Conservation (phyloP, 169 alveolate genomes). For the Neospora caninum region DNA sequence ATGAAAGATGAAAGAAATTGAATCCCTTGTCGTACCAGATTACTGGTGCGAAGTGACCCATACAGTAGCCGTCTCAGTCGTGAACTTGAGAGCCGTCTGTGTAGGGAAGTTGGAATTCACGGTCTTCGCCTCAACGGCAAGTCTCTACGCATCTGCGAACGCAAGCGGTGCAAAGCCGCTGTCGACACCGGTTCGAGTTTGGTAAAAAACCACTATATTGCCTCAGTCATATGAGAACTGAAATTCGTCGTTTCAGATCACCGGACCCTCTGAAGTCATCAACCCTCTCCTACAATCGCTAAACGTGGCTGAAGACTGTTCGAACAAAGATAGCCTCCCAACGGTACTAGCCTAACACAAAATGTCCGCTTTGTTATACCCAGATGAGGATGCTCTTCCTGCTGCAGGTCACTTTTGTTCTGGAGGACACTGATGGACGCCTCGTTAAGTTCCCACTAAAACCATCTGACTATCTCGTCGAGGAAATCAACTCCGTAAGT, state of each 20-base stretch:
- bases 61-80: neutral
- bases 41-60: neutral
- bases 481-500: constrained; percentile 71
- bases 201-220: constrained; percentile 55
- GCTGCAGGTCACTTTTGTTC: constrained; percentile 71
- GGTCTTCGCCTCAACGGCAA: constrained; percentile 81
- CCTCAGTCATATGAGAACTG: neutral
- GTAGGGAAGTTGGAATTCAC: constrained; percentile 89
- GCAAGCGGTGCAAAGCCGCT: constrained; percentile 87
- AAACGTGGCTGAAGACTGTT: constrained; percentile 80
- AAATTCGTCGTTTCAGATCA: constrained; percentile 69
- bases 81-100: constrained; percentile 40
- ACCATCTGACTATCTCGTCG: constrained; percentile 79
- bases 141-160: constrained; percentile 73
- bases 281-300: constrained; percentile 79
- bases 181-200: constrained; percentile 91
- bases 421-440: constrained; percentile 76
- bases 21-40: neutral
- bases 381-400: neutral
- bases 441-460: constrained; percentile 73
- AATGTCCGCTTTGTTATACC: neutral
- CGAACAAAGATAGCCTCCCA: constrained; percentile 80
- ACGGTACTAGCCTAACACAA: constrained; percentile 40
- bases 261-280: constrained; percentile 85
- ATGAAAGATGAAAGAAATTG: neutral